phyloP scores from a whole-genome alignment of 2,329 filamentous ascomycete genomes.

The Aureobasidium leucospermi region DNA sequence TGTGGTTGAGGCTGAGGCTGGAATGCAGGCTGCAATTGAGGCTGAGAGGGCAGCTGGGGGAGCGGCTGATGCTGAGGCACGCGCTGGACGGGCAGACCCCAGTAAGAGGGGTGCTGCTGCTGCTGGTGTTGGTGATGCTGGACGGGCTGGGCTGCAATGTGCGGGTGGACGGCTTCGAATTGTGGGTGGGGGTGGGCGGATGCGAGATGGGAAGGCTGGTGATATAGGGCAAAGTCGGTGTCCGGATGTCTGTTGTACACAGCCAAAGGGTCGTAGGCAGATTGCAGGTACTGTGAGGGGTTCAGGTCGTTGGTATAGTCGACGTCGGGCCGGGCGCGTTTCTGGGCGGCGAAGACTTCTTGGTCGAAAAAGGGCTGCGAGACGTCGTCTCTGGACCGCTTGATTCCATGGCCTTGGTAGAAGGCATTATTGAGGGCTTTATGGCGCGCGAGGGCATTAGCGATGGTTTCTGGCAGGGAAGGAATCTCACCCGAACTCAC shows the following conservation, averaged over 20 bases:
- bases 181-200: not conserved
- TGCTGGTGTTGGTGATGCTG: not conserved
- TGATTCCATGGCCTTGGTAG: not conserved
- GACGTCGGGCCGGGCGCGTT: not conserved
- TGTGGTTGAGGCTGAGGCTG: conserved; percentile 3
- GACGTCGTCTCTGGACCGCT: not conserved
- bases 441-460: not conserved
- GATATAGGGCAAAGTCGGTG: not conserved
- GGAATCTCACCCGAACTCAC: conserved; percentile 5
- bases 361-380: not conserved
- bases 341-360: not conserved
- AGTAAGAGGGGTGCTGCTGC: not conserved
- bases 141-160: not conserved
- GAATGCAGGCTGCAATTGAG: not conserved
- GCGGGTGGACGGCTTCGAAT: not conserved
- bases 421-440: not conserved
- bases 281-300: not conserved
- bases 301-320: not conserved
- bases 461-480: not conserved
- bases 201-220: not conserved
- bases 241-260: not conserved
- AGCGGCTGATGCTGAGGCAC: not conserved
- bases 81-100: not conserved
- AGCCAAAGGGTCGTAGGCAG: not conserved
- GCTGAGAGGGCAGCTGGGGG: not conserved